These are phyloP conservation scores for Kurtzmaniella fragi DNA, from an alignment of 805 yeast genomes.

Conservation along the genomic window DNA sequence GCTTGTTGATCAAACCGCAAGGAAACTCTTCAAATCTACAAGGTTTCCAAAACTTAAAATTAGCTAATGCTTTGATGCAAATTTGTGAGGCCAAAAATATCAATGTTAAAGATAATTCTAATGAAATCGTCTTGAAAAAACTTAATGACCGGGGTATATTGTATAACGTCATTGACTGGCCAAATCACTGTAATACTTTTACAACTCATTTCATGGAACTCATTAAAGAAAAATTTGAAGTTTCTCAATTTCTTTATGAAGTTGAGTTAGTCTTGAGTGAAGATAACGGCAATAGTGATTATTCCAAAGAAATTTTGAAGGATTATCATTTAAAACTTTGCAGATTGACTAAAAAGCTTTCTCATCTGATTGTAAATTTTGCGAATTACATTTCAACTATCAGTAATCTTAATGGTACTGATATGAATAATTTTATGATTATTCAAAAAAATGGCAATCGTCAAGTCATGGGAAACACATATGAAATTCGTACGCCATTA, in stretches of 20 bases:
- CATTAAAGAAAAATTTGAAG: slow-evolving; percentile 30
- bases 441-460: not conserved
- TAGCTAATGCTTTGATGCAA: slow-evolving; percentile 21
- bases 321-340: slow-evolving; percentile 38
- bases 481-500: slow-evolving; percentile 20
- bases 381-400: slow-evolving; percentile 25
- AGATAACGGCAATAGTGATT: slow-evolving; percentile 2
- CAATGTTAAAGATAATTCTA: slow-evolving; percentile 11
- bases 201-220: slow-evolving; percentile 19
- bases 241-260: slow-evolving; percentile 33
- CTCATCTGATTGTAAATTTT: slow-evolving; percentile 22
- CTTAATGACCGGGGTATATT: not conserved
- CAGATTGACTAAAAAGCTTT: slow-evolving; percentile 31
- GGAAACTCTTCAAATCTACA: no score
- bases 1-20: slow-evolving; percentile 7
- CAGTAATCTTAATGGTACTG: slow-evolving; percentile 5
- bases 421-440: slow-evolving; percentile 3
- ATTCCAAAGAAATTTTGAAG: slow-evolving; percentile 14
- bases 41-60: slow-evolving; percentile 8
- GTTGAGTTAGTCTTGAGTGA: slow-evolving; percentile 10
- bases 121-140: slow-evolving; percentile 20
- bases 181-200: slow-evolving; percentile 2
- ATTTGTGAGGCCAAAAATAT: slow-evolving; percentile 24
- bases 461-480: not conserved
- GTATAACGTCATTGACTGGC: no score